Evolutionary conservation across 805 yeast genomes (phyloP).

Genomic region (Middelhovenomyces tepae): DNA sequence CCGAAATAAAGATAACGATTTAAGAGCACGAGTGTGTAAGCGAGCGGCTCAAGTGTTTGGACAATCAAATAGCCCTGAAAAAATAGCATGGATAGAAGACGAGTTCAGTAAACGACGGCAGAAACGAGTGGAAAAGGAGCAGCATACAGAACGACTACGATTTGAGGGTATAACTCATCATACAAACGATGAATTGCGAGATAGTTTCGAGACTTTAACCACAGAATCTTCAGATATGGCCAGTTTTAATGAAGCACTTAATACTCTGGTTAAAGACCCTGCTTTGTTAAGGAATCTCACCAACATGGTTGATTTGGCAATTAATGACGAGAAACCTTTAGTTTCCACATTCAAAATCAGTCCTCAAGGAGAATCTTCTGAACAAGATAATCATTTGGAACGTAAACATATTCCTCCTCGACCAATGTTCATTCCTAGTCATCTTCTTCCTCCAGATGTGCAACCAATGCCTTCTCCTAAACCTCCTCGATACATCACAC

Average conservation of each 20-base stretch:
- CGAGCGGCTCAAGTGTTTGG: slow-evolving; percentile 67
- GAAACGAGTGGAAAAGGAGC: slow-evolving; percentile 42
- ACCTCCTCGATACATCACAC: slow-evolving; percentile 6
- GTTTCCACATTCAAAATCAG: neutral
- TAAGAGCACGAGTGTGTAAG: slow-evolving; percentile 66
- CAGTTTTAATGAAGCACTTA: slow-evolving; percentile 20
- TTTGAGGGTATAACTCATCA: slow-evolving; percentile 2
- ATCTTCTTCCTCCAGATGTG: slow-evolving; percentile 6
- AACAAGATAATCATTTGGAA: no score
- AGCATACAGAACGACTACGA: slow-evolving; percentile 6
- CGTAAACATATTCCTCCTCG: no score
- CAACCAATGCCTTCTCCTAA: slow-evolving; percentile 8
- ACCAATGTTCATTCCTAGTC: slow-evolving; percentile 6
- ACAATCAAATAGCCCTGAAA: slow-evolving; percentile 43
- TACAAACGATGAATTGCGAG: slow-evolving; percentile 21
- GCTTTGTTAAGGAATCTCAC: slow-evolving; percentile 17
- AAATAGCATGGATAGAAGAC: slow-evolving; percentile 57
- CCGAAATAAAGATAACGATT: slow-evolving; percentile 80
- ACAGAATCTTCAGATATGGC: slow-evolving; percentile 16
- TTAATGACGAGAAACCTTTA: slow-evolving; percentile 7
- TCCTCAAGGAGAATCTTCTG: neutral
- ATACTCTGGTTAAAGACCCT: slow-evolving; percentile 21
- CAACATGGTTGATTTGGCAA: slow-evolving; percentile 14
- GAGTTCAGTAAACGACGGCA: slow-evolving; percentile 63
- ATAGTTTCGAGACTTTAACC: slow-evolving; percentile 19